phyloP scores from a whole-genome alignment of 208 protist species.

The Trypanosoma mega region DNA sequence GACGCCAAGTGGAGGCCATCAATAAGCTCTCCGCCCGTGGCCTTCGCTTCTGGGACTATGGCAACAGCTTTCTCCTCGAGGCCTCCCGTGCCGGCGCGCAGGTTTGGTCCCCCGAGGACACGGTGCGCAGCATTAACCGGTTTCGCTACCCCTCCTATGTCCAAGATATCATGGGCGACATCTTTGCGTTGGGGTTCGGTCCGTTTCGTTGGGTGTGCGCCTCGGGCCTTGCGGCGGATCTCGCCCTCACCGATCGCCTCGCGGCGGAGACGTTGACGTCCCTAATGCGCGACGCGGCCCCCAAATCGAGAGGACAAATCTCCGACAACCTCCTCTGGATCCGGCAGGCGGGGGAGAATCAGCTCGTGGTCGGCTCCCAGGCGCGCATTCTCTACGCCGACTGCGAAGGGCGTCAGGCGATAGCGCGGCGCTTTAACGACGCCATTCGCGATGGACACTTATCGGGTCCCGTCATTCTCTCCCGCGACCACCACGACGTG shows the following conservation, averaged over 20 bases:
- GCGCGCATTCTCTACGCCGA: conserved; percentile 88
- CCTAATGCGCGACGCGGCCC: conserved; percentile 28
- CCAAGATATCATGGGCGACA: conserved; percentile 91
- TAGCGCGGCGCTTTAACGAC: conserved; percentile 80
- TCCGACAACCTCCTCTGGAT: conserved; percentile 89
- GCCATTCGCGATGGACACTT: conserved; percentile 62
- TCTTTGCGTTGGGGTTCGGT: conserved; percentile 87
- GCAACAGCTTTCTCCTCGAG: conserved; percentile 80
- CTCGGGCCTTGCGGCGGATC: conserved; percentile 44
- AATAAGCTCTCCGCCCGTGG: conserved; percentile 56
- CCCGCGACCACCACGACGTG: conserved; percentile 90
- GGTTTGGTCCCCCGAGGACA: conserved; percentile 43
- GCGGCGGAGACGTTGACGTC: conserved; percentile 60
- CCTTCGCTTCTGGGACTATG: conserved; percentile 90
- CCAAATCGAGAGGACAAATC: conserved; percentile 31
- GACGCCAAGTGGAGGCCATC: conserved; percentile 66
- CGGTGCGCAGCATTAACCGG: conserved; percentile 24
- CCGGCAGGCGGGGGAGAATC: conserved; percentile 52
- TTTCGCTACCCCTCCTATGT: conserved; percentile 89
- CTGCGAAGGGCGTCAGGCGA: conserved; percentile 44
- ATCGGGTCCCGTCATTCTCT: conserved; percentile 48
- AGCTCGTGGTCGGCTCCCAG: conserved; percentile 88
- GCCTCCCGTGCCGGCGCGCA: conserved; percentile 62
- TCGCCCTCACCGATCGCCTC: conserved; percentile 68
- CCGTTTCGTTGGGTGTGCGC: conserved; percentile 90